These are phyloP conservation scores for Pythium aristosporum DNA, from an alignment of 352 stramenopile genomes.

Conservation along the genomic window DNA sequence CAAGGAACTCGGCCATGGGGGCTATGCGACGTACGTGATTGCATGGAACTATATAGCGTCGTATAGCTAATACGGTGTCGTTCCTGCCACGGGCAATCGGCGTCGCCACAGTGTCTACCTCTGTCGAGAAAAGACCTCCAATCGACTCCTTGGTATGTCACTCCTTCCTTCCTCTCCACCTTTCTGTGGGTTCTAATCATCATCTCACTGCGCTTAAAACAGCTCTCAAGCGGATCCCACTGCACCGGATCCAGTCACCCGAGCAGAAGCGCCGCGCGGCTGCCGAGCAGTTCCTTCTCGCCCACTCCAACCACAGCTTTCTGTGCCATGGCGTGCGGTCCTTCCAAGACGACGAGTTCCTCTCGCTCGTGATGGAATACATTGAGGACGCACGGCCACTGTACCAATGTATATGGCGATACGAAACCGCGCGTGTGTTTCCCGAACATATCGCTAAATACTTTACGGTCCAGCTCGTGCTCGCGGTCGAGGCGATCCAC, in stretches of 20 bases:
- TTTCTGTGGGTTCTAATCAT: neutral
- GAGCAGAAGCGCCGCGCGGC: conserved; percentile 46
- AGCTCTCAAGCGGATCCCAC: conserved; percentile 67
- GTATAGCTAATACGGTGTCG: neutral
- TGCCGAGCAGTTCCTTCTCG: conserved; percentile 51
- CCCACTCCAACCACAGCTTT: conserved; percentile 37
- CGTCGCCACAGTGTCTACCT: conserved; percentile 43
- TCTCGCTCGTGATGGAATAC: conserved; percentile 53
- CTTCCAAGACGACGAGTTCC: conserved; percentile 28
- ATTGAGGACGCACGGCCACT: conserved; percentile 53
- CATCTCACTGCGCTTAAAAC: neutral
- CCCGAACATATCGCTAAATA: conserved; percentile 53
- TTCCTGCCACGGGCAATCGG: neutral
- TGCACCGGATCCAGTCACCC: conserved; percentile 30
- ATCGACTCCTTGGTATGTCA: conserved; percentile 33
- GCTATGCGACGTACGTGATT: conserved; percentile 50
- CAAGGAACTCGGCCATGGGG: conserved; percentile 54
- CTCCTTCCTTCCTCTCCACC: neutral
- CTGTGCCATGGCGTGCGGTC: conserved; percentile 31
- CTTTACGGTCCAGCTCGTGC: conserved; percentile 68
- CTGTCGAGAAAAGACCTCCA: conserved; percentile 32
- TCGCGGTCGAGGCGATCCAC: conserved; percentile 59
- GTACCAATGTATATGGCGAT: conserved; percentile 74
- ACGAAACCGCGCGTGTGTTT: conserved; percentile 37
- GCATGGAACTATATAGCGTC: neutral